A percentile compares a stretch with the other conserved stretches of the same genome.
phyloP scores from a whole-genome alignment of 2,329 filamentous ascomycete species.

The Pseudogymnoascus sp. region DNA sequence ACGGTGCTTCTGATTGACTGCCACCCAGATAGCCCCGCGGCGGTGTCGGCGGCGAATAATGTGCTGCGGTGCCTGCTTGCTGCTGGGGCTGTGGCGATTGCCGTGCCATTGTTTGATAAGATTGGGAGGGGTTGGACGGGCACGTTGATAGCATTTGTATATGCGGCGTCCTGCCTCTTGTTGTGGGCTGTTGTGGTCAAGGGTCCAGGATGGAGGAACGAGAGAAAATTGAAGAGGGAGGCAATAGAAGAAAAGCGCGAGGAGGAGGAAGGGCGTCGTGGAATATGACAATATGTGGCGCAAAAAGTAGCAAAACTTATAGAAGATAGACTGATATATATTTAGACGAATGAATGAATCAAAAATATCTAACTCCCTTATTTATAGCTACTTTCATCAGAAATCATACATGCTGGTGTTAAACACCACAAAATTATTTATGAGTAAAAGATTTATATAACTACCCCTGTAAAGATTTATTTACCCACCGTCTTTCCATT shows the following conservation, averaged over 20 bases:
- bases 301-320: neutral
- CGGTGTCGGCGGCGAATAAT: conserved; percentile 13
- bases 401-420: neutral
- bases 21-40: conserved; percentile 10
- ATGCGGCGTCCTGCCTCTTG: conserved; percentile 32
- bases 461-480: no score
- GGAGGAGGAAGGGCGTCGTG: neutral
- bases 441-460: no score
- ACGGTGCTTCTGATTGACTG: conserved; percentile 15
- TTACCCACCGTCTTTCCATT: no score
- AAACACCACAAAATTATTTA: neutral
- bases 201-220: conserved; percentile 39
- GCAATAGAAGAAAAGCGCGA: conserved; percentile 17
- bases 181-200: conserved; percentile 37
- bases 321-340: neutral
- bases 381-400: neutral
- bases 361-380: neutral
- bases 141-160: conserved; percentile 43
- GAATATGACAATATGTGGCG: neutral
- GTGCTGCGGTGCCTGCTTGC: conserved; percentile 13
- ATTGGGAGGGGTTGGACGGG: conserved; percentile 42
- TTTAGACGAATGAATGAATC: neutral
- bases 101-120: conserved; percentile 11
- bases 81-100: conserved; percentile 10
- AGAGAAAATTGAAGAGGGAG: conserved; percentile 21